phyloP scores from a whole-genome alignment of 208 protist species.

The Porcisia hertigi region DNA sequence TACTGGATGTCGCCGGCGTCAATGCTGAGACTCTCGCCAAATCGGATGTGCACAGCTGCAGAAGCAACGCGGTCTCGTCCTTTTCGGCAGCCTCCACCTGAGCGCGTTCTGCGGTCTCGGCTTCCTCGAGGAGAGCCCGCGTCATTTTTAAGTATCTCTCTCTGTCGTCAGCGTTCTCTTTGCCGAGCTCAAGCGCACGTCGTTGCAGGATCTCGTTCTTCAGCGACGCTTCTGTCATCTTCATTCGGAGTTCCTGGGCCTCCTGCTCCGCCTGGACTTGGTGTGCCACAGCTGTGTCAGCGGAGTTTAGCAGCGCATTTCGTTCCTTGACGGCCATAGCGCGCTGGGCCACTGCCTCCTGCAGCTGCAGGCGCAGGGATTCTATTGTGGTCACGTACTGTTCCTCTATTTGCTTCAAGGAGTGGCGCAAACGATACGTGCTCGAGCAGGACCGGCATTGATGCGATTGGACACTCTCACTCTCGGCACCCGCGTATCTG shows the following conservation, averaged over 20 bases:
- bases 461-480: not conserved
- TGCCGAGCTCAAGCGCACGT: constrained; percentile 17
- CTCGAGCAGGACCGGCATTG: constrained; percentile 20
- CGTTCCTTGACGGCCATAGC: constrained; percentile 22
- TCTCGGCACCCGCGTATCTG: not conserved
- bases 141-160: not conserved
- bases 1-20: too few relatives aligned
- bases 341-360: constrained; percentile 21
- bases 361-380: constrained; percentile 18
- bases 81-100: not conserved
- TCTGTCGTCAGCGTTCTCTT: not conserved
- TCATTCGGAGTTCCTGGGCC: constrained; percentile 18
- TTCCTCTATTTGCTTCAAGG: constrained; percentile 27
- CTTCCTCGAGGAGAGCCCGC: not conserved
- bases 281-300: constrained; percentile 7
- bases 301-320: constrained; percentile 21
- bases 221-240: constrained; percentile 19
- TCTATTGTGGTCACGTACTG: constrained; percentile 24
- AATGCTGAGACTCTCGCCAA: not conserved
- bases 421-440: constrained; percentile 21
- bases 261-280: constrained; percentile 15
- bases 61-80: not conserved
- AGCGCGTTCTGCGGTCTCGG: constrained; percentile 8
- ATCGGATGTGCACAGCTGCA: not conserved
- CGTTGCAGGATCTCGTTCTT: constrained; percentile 14